Base-by-base conservation (phyloP, 2,329 filamentous ascomycete species). In the Neonectria neomacrospora region DNA sequence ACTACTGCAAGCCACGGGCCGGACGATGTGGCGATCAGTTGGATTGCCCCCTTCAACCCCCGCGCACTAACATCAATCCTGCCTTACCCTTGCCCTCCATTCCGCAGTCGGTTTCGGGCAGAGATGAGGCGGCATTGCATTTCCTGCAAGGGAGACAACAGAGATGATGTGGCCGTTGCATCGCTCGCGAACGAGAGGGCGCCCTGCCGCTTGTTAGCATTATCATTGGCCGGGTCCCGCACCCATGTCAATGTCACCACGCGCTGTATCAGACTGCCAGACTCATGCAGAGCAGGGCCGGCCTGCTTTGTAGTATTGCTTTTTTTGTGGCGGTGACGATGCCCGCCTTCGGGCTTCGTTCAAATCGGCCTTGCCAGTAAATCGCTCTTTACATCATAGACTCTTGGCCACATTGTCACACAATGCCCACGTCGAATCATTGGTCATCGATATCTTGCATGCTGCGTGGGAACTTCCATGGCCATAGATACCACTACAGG, bases 1-100 rank as follows among this genome's bases (percentile, higher is more conserved):
- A 60, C 71, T 72, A 71, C 69, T 71, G 69, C 71, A 73, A 73
- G 71, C 71, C 69, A 73, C 64, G 44, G 58, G 54, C 9, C 18
- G 26, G 47, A 58, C 58, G 65, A 47, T 58, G 62, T 65, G 64
- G 63, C 61, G 67, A 61, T 63, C 32, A 41, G 45, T 22, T 63
- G 57, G 61, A 26, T 39, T 22, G 32, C 12, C 28, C 39, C 53
- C 47, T 20, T 30, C 16, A 23, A 7, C 28, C 39, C 53, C 47
- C 34, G 34, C 53, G 57, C 57, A n/a, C 26, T 14, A 42, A 18
- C 32, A 18, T 20, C 44, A 20, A 50, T 11, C n/a, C 39, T 34
- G 41, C 54, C 59, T 41, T 54, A 53, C 39, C 23, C 48, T 41
- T 54, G 57, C 52, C 18, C 47, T 57, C 62, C 57, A 16, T 61